A percentile compares a stretch with the other conserved stretches of the same genome.
Conservation (phyloP, 2,329 filamentous ascomycete species). For the Trichoderma polysporum region DNA sequence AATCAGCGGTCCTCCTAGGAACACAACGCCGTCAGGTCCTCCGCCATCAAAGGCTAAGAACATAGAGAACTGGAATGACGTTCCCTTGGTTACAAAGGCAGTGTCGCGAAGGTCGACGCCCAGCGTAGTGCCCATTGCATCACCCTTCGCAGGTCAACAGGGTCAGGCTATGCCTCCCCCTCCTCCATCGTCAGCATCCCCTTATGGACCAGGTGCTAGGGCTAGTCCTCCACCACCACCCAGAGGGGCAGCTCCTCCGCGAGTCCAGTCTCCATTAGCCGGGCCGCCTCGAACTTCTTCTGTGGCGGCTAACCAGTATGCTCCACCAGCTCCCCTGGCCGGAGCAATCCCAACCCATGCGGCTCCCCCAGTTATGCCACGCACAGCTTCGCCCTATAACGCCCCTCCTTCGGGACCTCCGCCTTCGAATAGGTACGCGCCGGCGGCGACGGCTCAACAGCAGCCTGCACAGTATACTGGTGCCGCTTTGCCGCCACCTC, state of each 20-base stretch:
- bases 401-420: slow-evolving; percentile 69
- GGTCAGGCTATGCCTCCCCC: slow-evolving; percentile 57
- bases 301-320: slow-evolving; percentile 60
- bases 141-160: slow-evolving; percentile 71
- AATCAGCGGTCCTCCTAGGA: slow-evolving; percentile 46
- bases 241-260: slow-evolving; percentile 69
- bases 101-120: slow-evolving; percentile 75
- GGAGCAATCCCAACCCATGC: slow-evolving; percentile 62
- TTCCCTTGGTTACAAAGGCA: slow-evolving; percentile 77
- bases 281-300: slow-evolving; percentile 55
- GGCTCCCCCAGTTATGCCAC: slow-evolving; percentile 62
- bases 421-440: slow-evolving; percentile 74
- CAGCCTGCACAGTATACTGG: slow-evolving; percentile 45
- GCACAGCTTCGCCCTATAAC: slow-evolving; percentile 84
- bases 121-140: slow-evolving; percentile 64
- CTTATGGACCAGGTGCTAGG: slow-evolving; percentile 61
- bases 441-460: slow-evolving; percentile 59
- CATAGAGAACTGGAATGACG: slow-evolving; percentile 89
- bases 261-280: slow-evolving; percentile 70
- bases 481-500: slow-evolving; percentile 42
- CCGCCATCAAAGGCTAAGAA: slow-evolving; percentile 70
- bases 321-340: slow-evolving; percentile 56
- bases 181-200: slow-evolving; percentile 39
- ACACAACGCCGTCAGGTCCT: slow-evolving; percentile 64
- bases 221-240: slow-evolving; percentile 77